phyloP scores from a whole-genome alignment of 495 filamentous ascomycete species.

The Glonium stellatum region DNA sequence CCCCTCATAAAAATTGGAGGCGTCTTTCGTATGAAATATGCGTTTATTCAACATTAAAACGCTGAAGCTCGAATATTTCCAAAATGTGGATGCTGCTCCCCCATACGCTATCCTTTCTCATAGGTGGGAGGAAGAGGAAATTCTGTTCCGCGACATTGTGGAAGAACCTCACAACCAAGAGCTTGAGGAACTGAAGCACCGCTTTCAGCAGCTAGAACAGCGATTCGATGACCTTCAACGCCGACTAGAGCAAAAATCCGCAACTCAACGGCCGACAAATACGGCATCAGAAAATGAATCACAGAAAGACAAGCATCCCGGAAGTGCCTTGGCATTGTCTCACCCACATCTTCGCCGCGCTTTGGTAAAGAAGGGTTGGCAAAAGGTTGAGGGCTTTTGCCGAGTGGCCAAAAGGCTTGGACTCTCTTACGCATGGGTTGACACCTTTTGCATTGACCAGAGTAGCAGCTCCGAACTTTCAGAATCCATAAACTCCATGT shows the following conservation, averaged over 20 bases:
- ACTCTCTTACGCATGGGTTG: neutral
- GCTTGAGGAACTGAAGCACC: neutral
- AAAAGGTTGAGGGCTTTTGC: neutral
- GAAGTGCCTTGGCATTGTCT: neutral
- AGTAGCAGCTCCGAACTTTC: constrained; percentile 11
- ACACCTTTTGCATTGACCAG: constrained; percentile 25
- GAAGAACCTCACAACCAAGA: neutral
- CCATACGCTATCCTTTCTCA: constrained; percentile 8
- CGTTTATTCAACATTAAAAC: neutral
- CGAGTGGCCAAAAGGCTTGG: no score
- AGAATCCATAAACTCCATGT: constrained; percentile 3
- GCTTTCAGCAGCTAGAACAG: neutral
- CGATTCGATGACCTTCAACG: neutral
- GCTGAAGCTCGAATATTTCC: neutral
- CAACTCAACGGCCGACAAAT: neutral
- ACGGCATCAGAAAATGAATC: neutral
- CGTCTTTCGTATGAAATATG: neutral
- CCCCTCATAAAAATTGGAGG: no score
- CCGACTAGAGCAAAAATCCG: neutral
- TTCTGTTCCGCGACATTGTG: constrained; percentile 1
- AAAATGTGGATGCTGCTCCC: neutral
- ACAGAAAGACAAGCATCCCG: neutral
- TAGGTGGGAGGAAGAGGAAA: constrained; percentile 4
- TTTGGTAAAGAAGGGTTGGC: neutral
- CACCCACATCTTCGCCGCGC: neutral